Percentiles rank a stretch among this genome's conserved stretches.
phyloP scores from a whole-genome alignment of 805 yeast genomes.

The Pichia cephalocereana region DNA sequence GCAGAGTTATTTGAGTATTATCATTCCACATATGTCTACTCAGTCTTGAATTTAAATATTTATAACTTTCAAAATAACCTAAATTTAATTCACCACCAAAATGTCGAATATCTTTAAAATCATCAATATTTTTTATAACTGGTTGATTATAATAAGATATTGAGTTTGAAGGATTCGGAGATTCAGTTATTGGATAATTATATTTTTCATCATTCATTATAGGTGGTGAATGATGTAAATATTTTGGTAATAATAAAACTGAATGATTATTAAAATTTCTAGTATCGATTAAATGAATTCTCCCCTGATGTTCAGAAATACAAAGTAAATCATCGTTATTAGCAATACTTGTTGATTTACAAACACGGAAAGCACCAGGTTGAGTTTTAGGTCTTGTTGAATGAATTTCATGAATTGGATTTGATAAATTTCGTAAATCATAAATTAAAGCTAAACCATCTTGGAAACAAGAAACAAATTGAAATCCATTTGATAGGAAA shows the following conservation, averaged over 20 bases:
- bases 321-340: slow-evolving; percentile 70
- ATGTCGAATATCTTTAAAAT: slow-evolving; percentile 13
- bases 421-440: slow-evolving; percentile 56
- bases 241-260: slow-evolving; percentile 56
- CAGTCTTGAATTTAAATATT: not conserved
- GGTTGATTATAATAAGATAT: slow-evolving; percentile 17
- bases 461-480: slow-evolving; percentile 76
- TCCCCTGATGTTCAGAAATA: slow-evolving; percentile 75
- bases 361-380: slow-evolving; percentile 30
- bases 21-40: not conserved
- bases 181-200: slow-evolving; percentile 5
- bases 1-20: not conserved
- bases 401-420: slow-evolving; percentile 44
- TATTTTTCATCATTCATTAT: not conserved
- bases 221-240: slow-evolving; percentile 3
- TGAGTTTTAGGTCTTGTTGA: slow-evolving; percentile 52
- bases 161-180: not conserved
- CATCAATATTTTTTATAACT: slow-evolving; percentile 23
- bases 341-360: slow-evolving; percentile 39
- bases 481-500: slow-evolving; percentile 64
- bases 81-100: slow-evolving; percentile 11
- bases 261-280: slow-evolving; percentile 68
- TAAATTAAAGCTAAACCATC: slow-evolving; percentile 73
- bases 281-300: slow-evolving; percentile 78
- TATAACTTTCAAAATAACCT: slow-evolving; percentile 6